Base-by-base conservation (phyloP, 2,329 filamentous ascomycete genomes). In the Fusarium metavorans region DNA sequence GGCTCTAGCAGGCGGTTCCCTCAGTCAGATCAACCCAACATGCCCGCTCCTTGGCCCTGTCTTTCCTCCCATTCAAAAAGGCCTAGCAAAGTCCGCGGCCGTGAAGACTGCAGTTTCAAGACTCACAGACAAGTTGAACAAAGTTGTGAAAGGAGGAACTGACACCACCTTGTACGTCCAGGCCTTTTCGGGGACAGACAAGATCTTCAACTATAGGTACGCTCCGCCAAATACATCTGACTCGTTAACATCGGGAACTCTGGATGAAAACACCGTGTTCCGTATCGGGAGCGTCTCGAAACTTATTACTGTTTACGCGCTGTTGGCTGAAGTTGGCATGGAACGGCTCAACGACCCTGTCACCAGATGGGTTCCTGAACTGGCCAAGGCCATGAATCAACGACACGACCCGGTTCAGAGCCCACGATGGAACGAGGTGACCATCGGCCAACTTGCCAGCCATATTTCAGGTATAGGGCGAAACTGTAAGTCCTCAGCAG, bases 251-350 rank as follows among this genome's bases (percentile, higher is more conserved):
- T 41, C 48, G 18, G 61, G 61, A 4, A 34, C 34, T 11, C 30
- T 68, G 25, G 23, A 76, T 32, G 58, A 66, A n/a, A 61, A 78
- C 23, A 78, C 78, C 2, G 48, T 78, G 6, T 77, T 68, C 56
- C 78, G 77, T 16, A 73, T 79, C 20, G 77, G 78, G 1, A 79
- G 77, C 35, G 66, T 79, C 5, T 75, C 78, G 2, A 80, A 80
- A 50, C 52, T 79, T 0, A 30, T 78, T 25, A 78, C 75, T 4
- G 67, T 76, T 1, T 78, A 78, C 41, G 54, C 71, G 2, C 59
- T 78, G 23, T 67, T 80, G 16, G 58, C 67, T 2, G 62, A 72
- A 5, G 67, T 71, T 18, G 77, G 76, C 0, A 67, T 71, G 18
- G 30, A 54, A 2, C 59, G 61, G 1, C 63, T 77, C 60, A 68